Conservation (phyloP, 2,329 filamentous ascomycete genomes). For the Chrysoporthe austroafricana region DNA sequence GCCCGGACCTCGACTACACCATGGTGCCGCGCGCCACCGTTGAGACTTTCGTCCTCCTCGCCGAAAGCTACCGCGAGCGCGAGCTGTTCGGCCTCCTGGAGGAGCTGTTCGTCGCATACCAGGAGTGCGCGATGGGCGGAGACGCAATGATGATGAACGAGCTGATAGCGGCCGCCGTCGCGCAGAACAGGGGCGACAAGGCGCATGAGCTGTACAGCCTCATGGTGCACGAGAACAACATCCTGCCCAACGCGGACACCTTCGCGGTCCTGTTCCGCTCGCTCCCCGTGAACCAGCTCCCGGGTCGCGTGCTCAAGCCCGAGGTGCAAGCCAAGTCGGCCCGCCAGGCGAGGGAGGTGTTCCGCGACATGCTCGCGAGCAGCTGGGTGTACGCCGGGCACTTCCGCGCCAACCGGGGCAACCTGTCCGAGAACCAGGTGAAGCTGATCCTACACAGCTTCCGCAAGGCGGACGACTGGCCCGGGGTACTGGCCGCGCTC, state of each 20-base stretch:
- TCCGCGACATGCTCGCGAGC: conserved; percentile 37
- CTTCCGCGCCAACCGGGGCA: conserved; percentile 12
- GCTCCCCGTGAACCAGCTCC: conserved; percentile 49
- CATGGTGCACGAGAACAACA: conserved; percentile 52
- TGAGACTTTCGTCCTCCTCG: conserved; percentile 78
- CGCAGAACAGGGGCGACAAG: conserved; percentile 57
- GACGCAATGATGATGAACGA: conserved; percentile 82
- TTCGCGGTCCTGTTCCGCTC: conserved; percentile 71
- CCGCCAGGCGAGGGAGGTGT: conserved; percentile 35
- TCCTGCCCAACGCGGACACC: conserved; percentile 69
- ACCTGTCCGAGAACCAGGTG: conserved; percentile 35
- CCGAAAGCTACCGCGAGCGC: conserved; percentile 71
- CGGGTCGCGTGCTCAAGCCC: conserved; percentile 3
- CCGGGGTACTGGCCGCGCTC: conserved; percentile 51
- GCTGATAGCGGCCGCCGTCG: conserved; percentile 68
- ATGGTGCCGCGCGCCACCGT: conserved; percentile 64
- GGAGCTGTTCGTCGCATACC: conserved; percentile 65
- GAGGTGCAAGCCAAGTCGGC: conserved; percentile 7
- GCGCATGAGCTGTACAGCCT: conserved; percentile 60
- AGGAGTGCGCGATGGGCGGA: conserved; percentile 65
- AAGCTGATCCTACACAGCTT: conserved; percentile 43
- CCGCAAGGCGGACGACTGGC: conserved; percentile 49
- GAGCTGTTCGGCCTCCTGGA: conserved; percentile 61
- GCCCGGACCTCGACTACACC: conserved; percentile 35
- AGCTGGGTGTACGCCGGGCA: conserved; percentile 34